phyloP scores from a whole-genome alignment of 768 basidiomycete genomes.

The Macrolepiota albuminosa region DNA sequence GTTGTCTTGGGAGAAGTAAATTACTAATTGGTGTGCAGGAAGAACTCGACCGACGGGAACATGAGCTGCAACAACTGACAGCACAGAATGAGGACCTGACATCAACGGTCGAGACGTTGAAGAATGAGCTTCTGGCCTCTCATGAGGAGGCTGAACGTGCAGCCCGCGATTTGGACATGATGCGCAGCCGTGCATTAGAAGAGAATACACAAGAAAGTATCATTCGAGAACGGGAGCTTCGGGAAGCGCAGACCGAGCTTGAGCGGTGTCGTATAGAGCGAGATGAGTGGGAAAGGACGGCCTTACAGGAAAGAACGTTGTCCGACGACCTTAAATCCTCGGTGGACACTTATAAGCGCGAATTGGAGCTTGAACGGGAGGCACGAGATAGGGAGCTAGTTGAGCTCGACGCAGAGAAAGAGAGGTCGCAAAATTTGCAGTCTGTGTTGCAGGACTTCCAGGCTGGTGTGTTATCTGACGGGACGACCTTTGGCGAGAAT shows the following conservation, averaged over 20 bases:
- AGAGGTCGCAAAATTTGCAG: conserved; percentile 81
- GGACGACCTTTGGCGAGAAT: background rate
- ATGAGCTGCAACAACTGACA: conserved; percentile 72
- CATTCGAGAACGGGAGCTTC: conserved; percentile 72
- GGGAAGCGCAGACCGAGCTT: conserved; percentile 80
- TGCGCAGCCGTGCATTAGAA: conserved; percentile 61
- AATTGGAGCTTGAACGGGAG: conserved; percentile 63
- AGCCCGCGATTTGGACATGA: conserved; percentile 61
- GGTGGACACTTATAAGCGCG: conserved; percentile 51
- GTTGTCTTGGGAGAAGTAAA: background rate
- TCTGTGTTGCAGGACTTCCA: conserved; percentile 96
- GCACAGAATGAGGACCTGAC: conserved; percentile 73
- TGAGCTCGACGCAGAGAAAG: conserved; percentile 62
- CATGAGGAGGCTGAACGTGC: conserved; percentile 72
- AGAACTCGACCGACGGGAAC: conserved; percentile 93
- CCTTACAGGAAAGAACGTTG: conserved; percentile 58
- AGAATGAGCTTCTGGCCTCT: conserved; percentile 71
- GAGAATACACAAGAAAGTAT: conserved; percentile 67
- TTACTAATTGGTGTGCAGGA: conserved; percentile 53
- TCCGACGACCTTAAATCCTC: conserved; percentile 67
- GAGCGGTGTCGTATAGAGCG: conserved; percentile 83
- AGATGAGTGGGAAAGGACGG: conserved; percentile 50
- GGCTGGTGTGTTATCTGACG: conserved; percentile 52
- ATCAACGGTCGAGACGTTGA: conserved; percentile 71
- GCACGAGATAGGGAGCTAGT: conserved; percentile 48